A percentile compares a stretch with the other conserved stretches of the same genome.
Evolutionary conservation across 1,284 basidiomycete genomes (phyloP).

Genomic region (Ganoderma sinense): DNA sequence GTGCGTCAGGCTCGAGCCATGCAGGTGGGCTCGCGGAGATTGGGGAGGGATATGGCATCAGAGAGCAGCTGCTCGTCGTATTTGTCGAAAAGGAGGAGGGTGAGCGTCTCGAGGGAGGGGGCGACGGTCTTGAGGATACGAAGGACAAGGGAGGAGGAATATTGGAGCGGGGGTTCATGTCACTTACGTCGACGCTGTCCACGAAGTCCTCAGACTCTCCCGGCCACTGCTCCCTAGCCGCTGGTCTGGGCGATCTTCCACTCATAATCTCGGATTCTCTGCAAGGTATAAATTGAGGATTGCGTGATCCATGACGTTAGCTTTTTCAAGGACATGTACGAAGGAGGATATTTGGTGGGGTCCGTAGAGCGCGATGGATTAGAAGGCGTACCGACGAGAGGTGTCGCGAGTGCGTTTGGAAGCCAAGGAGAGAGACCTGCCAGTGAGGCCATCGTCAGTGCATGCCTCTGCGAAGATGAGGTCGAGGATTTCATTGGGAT

Average conservation of each 20-base stretch:
- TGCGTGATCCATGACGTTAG: background rate
- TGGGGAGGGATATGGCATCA: background rate
- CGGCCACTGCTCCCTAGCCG: background rate
- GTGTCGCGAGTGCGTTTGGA: background rate
- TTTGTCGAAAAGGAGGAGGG: background rate
- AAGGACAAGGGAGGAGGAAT: background rate
- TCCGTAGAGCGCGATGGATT: background rate
- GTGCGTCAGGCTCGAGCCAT: background rate
- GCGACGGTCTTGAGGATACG: background rate
- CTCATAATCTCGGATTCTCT: background rate
- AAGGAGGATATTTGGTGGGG: constrained; percentile 1
- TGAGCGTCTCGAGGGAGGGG: background rate
- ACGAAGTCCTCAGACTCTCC: background rate
- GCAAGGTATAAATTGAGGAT: background rate
- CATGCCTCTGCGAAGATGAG: background rate
- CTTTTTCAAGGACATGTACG: background rate
- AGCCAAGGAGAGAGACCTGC: background rate
- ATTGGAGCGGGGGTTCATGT: too few relatives aligned
- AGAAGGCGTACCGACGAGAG: background rate
- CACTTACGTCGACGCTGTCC: background rate
- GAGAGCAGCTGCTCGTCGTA: background rate
- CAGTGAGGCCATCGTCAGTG: background rate
- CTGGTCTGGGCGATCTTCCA: background rate
- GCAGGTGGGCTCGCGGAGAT: background rate
- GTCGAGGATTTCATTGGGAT: background rate